Conservation (phyloP, 805 yeast species). For the Grigorovia jiainica region DNA sequence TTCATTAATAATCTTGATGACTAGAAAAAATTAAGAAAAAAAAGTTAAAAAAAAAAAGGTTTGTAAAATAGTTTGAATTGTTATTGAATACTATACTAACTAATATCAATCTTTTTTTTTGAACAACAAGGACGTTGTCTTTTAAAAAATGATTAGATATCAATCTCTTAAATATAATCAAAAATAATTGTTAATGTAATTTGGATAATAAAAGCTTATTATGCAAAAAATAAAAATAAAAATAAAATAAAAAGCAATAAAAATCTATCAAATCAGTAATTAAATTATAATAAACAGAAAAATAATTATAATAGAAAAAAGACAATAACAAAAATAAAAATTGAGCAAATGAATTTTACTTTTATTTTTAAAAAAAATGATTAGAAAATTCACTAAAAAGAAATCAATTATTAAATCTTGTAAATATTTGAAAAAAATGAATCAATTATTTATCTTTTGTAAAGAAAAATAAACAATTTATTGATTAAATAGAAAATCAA, state of each 20-base stretch:
- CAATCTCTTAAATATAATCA: background rate
- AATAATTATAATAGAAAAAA: background rate
- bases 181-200: too few relatives aligned
- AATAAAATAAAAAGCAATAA: too few relatives aligned
- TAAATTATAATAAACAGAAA: background rate
- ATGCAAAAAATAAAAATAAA: too few relatives aligned
- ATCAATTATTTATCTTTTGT: too few relatives aligned
- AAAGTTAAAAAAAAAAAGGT: background rate
- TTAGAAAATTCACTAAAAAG: constrained; percentile 3
- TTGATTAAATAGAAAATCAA: too few relatives aligned
- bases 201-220: too few relatives aligned
- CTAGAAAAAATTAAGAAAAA: background rate
- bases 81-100: background rate
- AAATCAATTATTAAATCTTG: background rate
- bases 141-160: background rate
- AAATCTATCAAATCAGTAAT: background rate
- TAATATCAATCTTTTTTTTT: background rate
- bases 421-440: background rate
- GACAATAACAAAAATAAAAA: background rate
- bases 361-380: background rate
- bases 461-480: too few relatives aligned
- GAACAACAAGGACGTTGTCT: too few relatives aligned
- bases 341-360: constrained; percentile 2
- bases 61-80: too few relatives aligned
- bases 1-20: background rate